phyloP scores from a whole-genome alignment of 129 eudicot genomes.

The Escallonia rubra region DNA sequence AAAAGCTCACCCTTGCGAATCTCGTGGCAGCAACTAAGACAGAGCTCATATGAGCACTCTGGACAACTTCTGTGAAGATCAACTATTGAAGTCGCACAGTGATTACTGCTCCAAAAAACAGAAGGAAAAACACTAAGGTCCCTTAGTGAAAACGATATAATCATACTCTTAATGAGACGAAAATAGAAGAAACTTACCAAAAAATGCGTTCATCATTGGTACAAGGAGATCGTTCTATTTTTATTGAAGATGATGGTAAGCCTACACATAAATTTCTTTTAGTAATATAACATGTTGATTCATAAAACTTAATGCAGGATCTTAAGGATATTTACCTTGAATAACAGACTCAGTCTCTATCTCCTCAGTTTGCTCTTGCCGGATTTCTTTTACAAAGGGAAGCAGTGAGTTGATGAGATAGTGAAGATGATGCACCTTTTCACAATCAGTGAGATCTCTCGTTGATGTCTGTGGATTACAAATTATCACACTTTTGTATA shows the following conservation, averaged over 20 bases:
- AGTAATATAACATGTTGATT: constrained; percentile 12
- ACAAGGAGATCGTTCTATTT: constrained; percentile 35
- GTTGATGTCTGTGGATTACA: constrained; percentile 37
- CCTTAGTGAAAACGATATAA: background rate
- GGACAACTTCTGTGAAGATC: constrained; percentile 97
- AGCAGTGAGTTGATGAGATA: constrained; percentile 48
- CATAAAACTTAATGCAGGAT: background rate
- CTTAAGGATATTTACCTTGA: constrained; percentile 39
- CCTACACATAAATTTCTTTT: constrained; percentile 32
- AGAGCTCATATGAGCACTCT: constrained; percentile 71
- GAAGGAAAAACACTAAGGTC: constrained; percentile 6
- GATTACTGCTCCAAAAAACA: constrained; percentile 45
- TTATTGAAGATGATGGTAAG: constrained; percentile 31
- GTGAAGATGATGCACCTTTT: constrained; percentile 57
- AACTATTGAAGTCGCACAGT: constrained; percentile 84
- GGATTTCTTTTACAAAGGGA: constrained; percentile 53
- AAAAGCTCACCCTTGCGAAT: constrained; percentile 41
- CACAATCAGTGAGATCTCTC: constrained; percentile 35
- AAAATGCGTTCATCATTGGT: constrained; percentile 71
- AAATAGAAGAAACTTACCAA: constrained; percentile 42
- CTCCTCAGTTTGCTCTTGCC: constrained; percentile 67
- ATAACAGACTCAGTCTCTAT: constrained; percentile 40
- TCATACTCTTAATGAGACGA: background rate
- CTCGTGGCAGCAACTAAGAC: constrained; percentile 78
- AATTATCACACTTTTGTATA: constrained; percentile 12